Conservation (phyloP, 2,329 filamentous ascomycete species). For the Fusarium virguliforme region DNA sequence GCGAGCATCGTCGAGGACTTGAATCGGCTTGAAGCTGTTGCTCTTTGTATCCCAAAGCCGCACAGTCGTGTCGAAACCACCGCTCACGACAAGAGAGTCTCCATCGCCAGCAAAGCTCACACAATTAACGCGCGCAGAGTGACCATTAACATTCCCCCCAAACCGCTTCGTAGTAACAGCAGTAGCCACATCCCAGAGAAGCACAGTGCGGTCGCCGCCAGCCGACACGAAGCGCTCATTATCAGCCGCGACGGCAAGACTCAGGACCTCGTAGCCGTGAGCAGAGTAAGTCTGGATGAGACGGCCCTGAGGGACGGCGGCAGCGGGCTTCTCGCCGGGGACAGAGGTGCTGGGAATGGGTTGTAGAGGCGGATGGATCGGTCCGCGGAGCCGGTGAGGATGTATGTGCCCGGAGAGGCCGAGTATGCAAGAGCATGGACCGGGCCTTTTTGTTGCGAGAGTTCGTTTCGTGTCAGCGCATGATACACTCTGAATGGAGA, state of each 20-base stretch:
- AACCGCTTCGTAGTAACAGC: slow-evolving; percentile 85
- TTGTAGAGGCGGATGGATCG: slow-evolving; percentile 91
- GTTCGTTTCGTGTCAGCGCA: slow-evolving; percentile 33
- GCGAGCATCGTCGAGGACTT: slow-evolving; percentile 80
- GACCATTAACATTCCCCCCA: slow-evolving; percentile 72
- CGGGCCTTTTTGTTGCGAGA: slow-evolving; percentile 66
- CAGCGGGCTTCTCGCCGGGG: slow-evolving; percentile 51
- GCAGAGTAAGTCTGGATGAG: slow-evolving; percentile 91
- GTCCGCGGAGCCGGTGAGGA: slow-evolving; percentile 90
- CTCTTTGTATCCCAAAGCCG: slow-evolving; percentile 81
- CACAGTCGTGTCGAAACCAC: slow-evolving; percentile 82
- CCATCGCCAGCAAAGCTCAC: slow-evolving; percentile 84
- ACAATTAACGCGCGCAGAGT: slow-evolving; percentile 82
- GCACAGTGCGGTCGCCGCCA: slow-evolving; percentile 91
- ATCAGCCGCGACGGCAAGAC: slow-evolving; percentile 79
- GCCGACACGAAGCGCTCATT: slow-evolving; percentile 90
- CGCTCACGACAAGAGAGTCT: slow-evolving; percentile 80
- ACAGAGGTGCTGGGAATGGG: slow-evolving; percentile 69
- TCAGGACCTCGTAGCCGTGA: slow-evolving; percentile 93
- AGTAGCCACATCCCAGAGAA: slow-evolving; percentile 93
- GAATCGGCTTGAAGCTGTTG: slow-evolving; percentile 74
- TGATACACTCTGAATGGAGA: slow-evolving; percentile 19
- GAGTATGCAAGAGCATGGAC: slow-evolving; percentile 83
- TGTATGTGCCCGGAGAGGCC: slow-evolving; percentile 79
- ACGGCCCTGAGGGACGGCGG: slow-evolving; percentile 63